A percentile compares a stretch with the other conserved stretches of the same genome.
Evolutionary conservation across 2,329 filamentous ascomycete species (phyloP).

Genomic region (Meredithiella fracta): DNA sequence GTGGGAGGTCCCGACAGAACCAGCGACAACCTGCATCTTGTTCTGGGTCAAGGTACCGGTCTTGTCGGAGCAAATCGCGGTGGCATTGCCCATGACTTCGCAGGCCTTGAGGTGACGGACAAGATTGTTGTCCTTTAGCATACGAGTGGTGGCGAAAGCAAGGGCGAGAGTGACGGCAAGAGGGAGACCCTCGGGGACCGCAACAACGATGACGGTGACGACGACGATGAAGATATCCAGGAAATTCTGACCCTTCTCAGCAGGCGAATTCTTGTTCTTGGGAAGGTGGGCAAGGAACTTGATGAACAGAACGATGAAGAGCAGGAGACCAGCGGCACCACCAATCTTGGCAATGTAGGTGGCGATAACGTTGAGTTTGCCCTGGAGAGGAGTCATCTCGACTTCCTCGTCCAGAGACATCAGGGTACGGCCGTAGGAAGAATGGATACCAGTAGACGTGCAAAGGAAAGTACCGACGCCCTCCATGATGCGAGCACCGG

Average conservation of each 20-base stretch:
- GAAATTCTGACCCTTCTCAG: slow-evolving; percentile 63
- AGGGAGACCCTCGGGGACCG: slow-evolving; percentile 61
- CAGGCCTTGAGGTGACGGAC: slow-evolving; percentile 62
- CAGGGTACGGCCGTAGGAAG: slow-evolving; percentile 59
- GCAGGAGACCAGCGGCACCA: slow-evolving; percentile 57
- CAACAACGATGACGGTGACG: slow-evolving; percentile 65
- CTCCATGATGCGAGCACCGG: slow-evolving; percentile 62
- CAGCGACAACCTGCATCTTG: slow-evolving; percentile 51
- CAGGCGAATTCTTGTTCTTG: slow-evolving; percentile 35
- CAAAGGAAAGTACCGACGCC: slow-evolving; percentile 60
- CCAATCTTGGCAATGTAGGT: slow-evolving; percentile 65
- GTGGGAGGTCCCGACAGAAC: slow-evolving; percentile 38
- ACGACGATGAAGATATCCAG: slow-evolving; percentile 63
- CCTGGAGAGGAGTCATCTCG: slow-evolving; percentile 60
- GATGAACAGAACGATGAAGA: slow-evolving; percentile 77
- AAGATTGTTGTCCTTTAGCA: slow-evolving; percentile 63
- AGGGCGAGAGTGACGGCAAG: slow-evolving; percentile 63
- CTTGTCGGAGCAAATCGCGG: slow-evolving; percentile 53
- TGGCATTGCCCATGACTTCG: slow-evolving; percentile 69
- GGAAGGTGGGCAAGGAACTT: slow-evolving; percentile 59
- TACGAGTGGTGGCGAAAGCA: slow-evolving; percentile 60
- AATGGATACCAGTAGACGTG: slow-evolving; percentile 57
- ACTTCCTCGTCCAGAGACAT: slow-evolving; percentile 58
- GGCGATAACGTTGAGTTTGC: slow-evolving; percentile 58
- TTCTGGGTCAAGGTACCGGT: slow-evolving; percentile 52